Percentiles rank a stretch among this genome's conserved stretches.
These are phyloP conservation scores for Aspergillus baeticus DNA, from an alignment of 495 filamentous ascomycete species.

Conservation along the genomic window DNA sequence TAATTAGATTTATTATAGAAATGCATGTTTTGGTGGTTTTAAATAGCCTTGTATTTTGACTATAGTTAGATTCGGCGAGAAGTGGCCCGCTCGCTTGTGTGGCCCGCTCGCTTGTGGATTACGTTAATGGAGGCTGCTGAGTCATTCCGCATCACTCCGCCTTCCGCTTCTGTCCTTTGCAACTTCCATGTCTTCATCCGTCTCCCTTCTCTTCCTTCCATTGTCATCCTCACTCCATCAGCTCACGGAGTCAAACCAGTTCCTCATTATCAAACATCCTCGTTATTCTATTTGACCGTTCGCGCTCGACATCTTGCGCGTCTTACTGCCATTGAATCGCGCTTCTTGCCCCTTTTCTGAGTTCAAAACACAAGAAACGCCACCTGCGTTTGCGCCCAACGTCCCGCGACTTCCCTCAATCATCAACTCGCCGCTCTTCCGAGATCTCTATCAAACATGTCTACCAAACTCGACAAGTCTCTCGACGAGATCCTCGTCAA, in stretches of 20 bases:
- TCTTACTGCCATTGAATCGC: not conserved
- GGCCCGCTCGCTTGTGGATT: too few relatives aligned
- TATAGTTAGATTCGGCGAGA: too few relatives aligned
- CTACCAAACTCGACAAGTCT: constrained; percentile 90
- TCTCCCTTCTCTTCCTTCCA: constrained; percentile 13
- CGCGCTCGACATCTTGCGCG: not conserved
- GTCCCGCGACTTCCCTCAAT: constrained; percentile 4
- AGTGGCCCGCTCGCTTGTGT: too few relatives aligned
- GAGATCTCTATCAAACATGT: constrained; percentile 53
- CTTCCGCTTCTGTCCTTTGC: constrained; percentile 11
- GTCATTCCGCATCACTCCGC: not conserved
- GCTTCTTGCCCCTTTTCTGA: constrained; percentile 1
- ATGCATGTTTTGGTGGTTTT: too few relatives aligned
- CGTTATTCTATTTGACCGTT: constrained; percentile 11
- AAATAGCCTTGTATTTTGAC: too few relatives aligned
- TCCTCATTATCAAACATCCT: constrained; percentile 15
- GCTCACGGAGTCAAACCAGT: constrained; percentile 4
- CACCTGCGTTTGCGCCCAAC: constrained; percentile 8
- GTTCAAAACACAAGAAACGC: constrained; percentile 5
- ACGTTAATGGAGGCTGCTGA: constrained; percentile 15
- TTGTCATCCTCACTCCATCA: constrained; percentile 22
- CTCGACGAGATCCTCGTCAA: constrained; percentile 92
- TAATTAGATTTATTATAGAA: too few relatives aligned
- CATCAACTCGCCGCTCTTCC: constrained; percentile 5
- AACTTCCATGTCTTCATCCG: constrained; percentile 14